Percentiles rank a stretch among this genome's conserved stretches.
These are phyloP conservation scores for Postia placenta DNA, from an alignment of 768 basidiomycete genomes.

Conservation along the genomic window DNA sequence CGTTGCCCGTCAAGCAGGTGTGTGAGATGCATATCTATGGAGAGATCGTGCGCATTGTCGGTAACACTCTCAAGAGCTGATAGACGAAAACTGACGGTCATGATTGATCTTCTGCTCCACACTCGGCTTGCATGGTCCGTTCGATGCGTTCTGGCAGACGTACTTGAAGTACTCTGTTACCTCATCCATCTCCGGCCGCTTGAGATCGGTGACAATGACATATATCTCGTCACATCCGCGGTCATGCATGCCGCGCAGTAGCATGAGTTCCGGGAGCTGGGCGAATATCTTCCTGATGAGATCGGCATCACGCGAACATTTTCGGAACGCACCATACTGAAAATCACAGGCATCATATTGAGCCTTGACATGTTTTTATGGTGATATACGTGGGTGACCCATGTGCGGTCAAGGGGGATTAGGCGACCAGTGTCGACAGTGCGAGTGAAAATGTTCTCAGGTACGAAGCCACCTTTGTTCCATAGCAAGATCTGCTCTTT, in stretches of 20 bases:
- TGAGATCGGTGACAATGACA: constrained; percentile 75
- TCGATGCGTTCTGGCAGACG: constrained; percentile 59
- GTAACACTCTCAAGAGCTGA: not conserved
- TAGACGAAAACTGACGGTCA: constrained; percentile 46
- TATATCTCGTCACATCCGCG: constrained; percentile 72
- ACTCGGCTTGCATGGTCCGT: constrained; percentile 56
- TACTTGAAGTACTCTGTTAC: constrained; percentile 75
- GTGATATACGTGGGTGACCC: constrained; percentile 78
- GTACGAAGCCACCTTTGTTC: constrained; percentile 69
- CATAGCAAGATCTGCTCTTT: constrained; percentile 38
- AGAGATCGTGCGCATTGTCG: not conserved
- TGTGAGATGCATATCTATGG: constrained; percentile 56
- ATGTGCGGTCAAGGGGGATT: constrained; percentile 75
- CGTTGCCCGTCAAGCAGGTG: constrained; percentile 63
- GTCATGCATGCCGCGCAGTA: constrained; percentile 77
- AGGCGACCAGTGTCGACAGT: constrained; percentile 74
- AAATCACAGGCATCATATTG: constrained; percentile 76
- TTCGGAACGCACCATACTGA: constrained; percentile 57
- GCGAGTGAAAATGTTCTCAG: constrained; percentile 75
- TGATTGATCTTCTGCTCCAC: constrained; percentile 62
- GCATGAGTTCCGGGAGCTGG: constrained; percentile 74
- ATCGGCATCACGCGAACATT: not conserved
- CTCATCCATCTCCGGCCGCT: constrained; percentile 77
- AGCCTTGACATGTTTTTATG: constrained; percentile 69
- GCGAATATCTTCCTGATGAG: not conserved